Evolutionary conservation across 2,329 filamentous ascomycete species (phyloP), one percentile per base, ranked within the genome.

Genomic region (Colletotrichum sansevieriae): DNA sequence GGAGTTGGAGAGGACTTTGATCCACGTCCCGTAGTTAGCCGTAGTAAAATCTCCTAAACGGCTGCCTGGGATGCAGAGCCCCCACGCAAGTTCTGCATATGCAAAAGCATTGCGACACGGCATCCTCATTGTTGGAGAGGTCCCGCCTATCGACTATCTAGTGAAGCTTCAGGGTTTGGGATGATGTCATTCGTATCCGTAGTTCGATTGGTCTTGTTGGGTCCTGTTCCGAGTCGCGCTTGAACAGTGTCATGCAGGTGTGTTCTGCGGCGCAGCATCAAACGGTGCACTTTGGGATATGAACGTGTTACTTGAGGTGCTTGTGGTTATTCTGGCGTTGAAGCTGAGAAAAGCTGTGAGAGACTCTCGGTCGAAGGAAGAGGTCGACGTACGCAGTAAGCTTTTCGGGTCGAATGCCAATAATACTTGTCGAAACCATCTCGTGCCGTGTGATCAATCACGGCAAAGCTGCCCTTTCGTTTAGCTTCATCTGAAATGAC

Each of bases 11-110:
- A 58, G 55, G n/a, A 44, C 46, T 39, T 60, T 51, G 13, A 43
- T 20, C 29, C 22, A 15, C 58, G 58, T 61, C 33, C 47, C 58
- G 46, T 61, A 41, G 35, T 52, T 47, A 59, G 56, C 43, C 37
- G 29, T 29, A 9, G 29, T 35, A 41, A 61, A 61, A 61, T 52
- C 35, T 61, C 58, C 58, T 61, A 52, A 61, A 61, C 22, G 46
- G 58, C 37, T 61, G 58, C 58, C 46, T 52, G 29, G 46, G 25
- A 5, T 15, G 37, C 12, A 20, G 20, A 29, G 20, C 51, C 57
- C n/a, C 44, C 44, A 37, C 33, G 44, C 7, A 29, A 25, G 13
- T 18, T 25, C 35, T 52, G 35, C 35, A 29, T 49, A 60, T 51
- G 57, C 57, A 51, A 51, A 29, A 33, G 46, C 44, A 33, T 29